Conservation (phyloP, 1,139 yeast species). For the Spathaspora sp. region DNA sequence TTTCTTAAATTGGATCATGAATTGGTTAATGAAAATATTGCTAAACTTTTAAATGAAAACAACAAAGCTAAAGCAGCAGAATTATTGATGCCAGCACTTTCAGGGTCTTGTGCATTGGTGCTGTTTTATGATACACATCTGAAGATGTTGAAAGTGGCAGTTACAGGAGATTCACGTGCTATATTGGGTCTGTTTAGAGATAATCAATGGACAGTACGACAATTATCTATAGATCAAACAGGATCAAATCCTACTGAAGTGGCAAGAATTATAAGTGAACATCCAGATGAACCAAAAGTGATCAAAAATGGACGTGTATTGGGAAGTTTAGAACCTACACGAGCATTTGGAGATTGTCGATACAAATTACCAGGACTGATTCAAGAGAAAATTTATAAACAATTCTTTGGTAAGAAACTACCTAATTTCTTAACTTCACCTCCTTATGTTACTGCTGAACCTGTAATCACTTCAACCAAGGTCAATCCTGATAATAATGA, state of each 20-base stretch:
- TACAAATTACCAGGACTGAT: constrained; percentile 76
- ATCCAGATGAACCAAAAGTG: constrained; percentile 85
- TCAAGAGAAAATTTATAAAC: constrained; percentile 71
- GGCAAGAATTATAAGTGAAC: constrained; percentile 78
- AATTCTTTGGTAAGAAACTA: constrained; percentile 79
- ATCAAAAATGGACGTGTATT: constrained; percentile 86
- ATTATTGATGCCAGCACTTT: constrained; percentile 84
- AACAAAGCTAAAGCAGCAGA: constrained; percentile 65
- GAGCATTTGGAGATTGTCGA: constrained; percentile 97
- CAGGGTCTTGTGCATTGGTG: constrained; percentile 91
- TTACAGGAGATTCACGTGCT: constrained; percentile 96
- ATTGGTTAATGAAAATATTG: constrained; percentile 75
- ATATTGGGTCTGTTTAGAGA: constrained; percentile 72
- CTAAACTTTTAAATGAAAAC: constrained; percentile 63
- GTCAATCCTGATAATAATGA: constrained; percentile 73
- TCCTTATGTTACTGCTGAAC: constrained; percentile 97
- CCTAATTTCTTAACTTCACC: constrained; percentile 84
- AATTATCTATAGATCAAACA: constrained; percentile 89
- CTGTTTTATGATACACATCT: constrained; percentile 82
- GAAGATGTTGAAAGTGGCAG: constrained; percentile 79
- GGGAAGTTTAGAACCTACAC: constrained; percentile 93
- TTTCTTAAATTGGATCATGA: constrained; percentile 84
- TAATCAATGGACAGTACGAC: constrained; percentile 84
- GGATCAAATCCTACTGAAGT: constrained; percentile 91
- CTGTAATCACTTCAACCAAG: constrained; percentile 82